Conservation (phyloP, 148 eudicot species). For the Camellia sinensis region DNA sequence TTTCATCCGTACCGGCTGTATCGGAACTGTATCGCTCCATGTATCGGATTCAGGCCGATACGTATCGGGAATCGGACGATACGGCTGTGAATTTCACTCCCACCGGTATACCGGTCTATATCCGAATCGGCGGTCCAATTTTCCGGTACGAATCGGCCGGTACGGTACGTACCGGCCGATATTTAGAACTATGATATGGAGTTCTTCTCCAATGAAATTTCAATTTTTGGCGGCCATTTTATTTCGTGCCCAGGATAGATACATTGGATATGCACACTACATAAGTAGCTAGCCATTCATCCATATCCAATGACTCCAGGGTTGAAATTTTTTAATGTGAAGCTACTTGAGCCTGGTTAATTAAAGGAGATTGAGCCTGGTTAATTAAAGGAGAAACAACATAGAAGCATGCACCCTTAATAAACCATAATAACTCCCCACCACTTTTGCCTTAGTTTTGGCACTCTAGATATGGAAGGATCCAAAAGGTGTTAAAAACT, state of each 20-base stretch:
- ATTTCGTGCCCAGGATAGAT: background rate
- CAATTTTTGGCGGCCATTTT: conserved; percentile 17
- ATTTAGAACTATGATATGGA: too few species aligned
- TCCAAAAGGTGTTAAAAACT: background rate
- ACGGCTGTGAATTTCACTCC: too few species aligned
- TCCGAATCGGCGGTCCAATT: too few species aligned
- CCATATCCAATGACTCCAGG: background rate
- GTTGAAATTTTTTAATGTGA: background rate
- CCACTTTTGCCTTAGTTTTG: background rate
- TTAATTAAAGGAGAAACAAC: background rate
- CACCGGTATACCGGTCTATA: too few species aligned
- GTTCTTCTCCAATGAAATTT: conserved; percentile 40
- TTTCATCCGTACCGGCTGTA: too few species aligned
- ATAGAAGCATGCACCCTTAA: background rate
- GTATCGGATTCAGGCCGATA: too few species aligned
- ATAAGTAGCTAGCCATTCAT: background rate
- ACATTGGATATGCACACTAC: background rate
- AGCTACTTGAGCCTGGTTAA: background rate
- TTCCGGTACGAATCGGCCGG: too few species aligned
- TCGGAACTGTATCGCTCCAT: too few species aligned
- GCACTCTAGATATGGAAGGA: background rate
- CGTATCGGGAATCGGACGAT: too few species aligned
- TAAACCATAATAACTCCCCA: background rate
- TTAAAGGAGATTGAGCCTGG: background rate
- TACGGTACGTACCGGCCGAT: too few species aligned